phyloP scores from a whole-genome alignment of 2,329 filamentous ascomycete genomes.

The Beauveria varroae region DNA sequence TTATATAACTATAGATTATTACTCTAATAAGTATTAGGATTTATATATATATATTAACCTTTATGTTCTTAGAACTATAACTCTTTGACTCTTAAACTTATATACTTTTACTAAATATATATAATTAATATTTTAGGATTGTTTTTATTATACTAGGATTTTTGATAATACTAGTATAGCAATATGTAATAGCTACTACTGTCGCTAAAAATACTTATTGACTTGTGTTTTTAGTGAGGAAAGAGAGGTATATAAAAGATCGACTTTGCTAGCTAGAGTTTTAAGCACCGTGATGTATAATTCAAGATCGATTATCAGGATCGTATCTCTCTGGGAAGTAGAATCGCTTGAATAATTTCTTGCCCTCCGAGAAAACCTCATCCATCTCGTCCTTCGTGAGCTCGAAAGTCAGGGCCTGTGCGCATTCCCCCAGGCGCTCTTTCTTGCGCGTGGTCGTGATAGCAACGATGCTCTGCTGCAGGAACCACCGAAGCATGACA shows the following conservation, averaged over 20 bases:
- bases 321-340: background rate
- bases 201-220: too few species aligned
- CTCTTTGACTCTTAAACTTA: too few species aligned
- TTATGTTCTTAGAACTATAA: too few species aligned
- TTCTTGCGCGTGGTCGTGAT: slow-evolving; percentile 2
- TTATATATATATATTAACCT: too few species aligned
- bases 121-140: too few species aligned
- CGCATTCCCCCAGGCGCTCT: background rate
- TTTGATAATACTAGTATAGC: too few species aligned
- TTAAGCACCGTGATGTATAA: background rate
- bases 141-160: too few species aligned
- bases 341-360: slow-evolving; percentile 3
- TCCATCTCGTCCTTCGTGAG: slow-evolving; percentile 1
- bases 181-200: too few species aligned
- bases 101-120: too few species aligned
- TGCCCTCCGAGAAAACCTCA: slow-evolving; percentile 1
- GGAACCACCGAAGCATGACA: slow-evolving; percentile 4
- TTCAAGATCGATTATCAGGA: background rate
- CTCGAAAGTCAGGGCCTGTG: slow-evolving; percentile 1
- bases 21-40: too few species aligned
- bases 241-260: background rate
- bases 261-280: background rate
- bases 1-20: too few species aligned
- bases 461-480: slow-evolving; percentile 3
- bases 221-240: too few species aligned